phyloP scores from a whole-genome alignment of 2,329 filamentous ascomycete species.

The Tolypocladium tropicale region DNA sequence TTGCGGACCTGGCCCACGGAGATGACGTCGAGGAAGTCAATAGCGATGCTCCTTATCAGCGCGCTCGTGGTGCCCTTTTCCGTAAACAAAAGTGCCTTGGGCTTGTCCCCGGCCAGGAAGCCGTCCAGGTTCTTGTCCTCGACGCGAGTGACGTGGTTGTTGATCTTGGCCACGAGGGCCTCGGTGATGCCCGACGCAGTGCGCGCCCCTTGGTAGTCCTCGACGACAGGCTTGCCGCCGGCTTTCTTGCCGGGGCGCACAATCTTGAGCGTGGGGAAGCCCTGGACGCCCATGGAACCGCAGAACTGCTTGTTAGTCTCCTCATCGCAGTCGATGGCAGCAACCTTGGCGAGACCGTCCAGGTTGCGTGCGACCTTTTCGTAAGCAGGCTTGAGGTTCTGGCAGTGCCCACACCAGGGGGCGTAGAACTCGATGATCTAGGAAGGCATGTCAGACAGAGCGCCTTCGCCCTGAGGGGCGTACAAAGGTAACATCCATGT shows the following conservation, averaged over 20 bases:
- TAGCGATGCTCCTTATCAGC: conserved; percentile 72
- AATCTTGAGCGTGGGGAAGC: conserved; percentile 94
- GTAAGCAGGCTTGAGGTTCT: conserved; percentile 90
- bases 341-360: conserved; percentile 86
- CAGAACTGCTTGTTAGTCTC: conserved; percentile 87
- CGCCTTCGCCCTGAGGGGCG: not conserved
- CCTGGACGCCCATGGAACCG: conserved; percentile 74
- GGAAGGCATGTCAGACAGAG: not conserved
- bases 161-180: conserved; percentile 75
- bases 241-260: conserved; percentile 75
- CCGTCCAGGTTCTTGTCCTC: conserved; percentile 67
- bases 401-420: conserved; percentile 95
- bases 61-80: conserved; percentile 85
- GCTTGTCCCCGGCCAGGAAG: conserved; percentile 63
- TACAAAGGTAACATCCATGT: not conserved
- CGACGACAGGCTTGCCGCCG: conserved; percentile 63
- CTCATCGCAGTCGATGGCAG: conserved; percentile 90
- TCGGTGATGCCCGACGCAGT: conserved; percentile 82
- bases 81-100: conserved; percentile 87
- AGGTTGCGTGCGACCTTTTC: conserved; percentile 88
- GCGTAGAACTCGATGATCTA: conserved; percentile 81
- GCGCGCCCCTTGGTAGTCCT: conserved; percentile 82
- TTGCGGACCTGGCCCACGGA: conserved; percentile 72
- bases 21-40: conserved; percentile 79
- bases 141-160: conserved; percentile 78